Conservation (phyloP, 495 filamentous ascomycete species). For the Lophium mytilinum region DNA sequence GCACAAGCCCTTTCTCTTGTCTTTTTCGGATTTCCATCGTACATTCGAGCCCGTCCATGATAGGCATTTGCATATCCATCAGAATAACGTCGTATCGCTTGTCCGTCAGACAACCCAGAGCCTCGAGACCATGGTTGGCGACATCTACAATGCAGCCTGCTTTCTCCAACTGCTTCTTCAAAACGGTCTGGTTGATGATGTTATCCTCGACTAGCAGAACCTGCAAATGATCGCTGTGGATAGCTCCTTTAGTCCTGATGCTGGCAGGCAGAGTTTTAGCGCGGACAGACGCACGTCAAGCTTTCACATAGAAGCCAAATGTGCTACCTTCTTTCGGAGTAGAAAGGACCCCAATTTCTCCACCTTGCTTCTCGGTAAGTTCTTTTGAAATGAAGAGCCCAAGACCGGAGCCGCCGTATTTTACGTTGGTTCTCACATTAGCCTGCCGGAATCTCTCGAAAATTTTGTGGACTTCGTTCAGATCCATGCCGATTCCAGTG, state of each 20-base stretch:
- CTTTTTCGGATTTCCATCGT: conserved; percentile 57
- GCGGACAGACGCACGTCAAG: conserved; percentile 38
- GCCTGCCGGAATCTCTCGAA: conserved; percentile 26
- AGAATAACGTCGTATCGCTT: conserved; percentile 52
- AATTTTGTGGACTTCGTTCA: conserved; percentile 16
- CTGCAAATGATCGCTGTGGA: conserved; percentile 1
- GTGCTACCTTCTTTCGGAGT: conserved; percentile 63
- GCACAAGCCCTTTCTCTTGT: conserved; percentile 40
- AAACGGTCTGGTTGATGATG: conserved; percentile 62
- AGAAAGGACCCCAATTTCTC: conserved; percentile 71
- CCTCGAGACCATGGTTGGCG: conserved; percentile 65
- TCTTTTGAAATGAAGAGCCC: conserved; percentile 75
- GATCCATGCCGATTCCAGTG: conserved; percentile 16
- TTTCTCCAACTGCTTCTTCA: conserved; percentile 53
- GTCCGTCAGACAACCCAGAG: conserved; percentile 45
- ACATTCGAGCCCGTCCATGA: conserved; percentile 69
- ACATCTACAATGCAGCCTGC: conserved; percentile 57
- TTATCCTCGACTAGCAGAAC: conserved; percentile 33
- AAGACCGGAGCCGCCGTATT: conserved; percentile 76
- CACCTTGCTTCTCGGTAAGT: conserved; percentile 72
- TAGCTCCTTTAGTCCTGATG: not conserved
- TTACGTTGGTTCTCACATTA: conserved; percentile 20
- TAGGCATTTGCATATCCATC: conserved; percentile 81
- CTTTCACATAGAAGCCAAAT: conserved; percentile 77
- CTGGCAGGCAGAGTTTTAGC: conserved; percentile 4